Evolutionary conservation across 2,329 filamentous ascomycete species (phyloP).

Genomic region (Aureobasidium sp.): DNA sequence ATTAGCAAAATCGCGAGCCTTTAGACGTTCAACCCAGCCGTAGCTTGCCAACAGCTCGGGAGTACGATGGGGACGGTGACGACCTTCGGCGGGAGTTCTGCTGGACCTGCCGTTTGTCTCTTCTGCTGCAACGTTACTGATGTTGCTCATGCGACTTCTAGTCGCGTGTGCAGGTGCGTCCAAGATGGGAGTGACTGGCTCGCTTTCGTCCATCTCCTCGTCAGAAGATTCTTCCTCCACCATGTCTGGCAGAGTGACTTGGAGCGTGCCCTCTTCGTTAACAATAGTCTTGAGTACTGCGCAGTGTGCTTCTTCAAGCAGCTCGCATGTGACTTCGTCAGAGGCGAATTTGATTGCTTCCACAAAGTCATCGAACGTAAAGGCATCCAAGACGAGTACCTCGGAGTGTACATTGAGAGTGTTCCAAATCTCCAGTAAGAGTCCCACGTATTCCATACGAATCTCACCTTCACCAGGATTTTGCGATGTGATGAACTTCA

Average conservation of each 20-base stretch:
- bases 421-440: constrained; percentile 86
- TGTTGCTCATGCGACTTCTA: constrained; percentile 62
- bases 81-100: constrained; percentile 11
- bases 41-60: constrained; percentile 67
- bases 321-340: constrained; percentile 66
- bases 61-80: constrained; percentile 52
- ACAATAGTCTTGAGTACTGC: constrained; percentile 83
- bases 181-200: constrained; percentile 52
- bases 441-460: constrained; percentile 76
- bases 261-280: constrained; percentile 69
- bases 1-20: constrained; percentile 74
- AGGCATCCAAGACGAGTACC: constrained; percentile 88
- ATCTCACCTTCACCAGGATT: constrained; percentile 50
- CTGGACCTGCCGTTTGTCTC: constrained; percentile 39
- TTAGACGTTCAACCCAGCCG: constrained; percentile 79
- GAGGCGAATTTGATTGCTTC: constrained; percentile 77
- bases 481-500: constrained; percentile 58
- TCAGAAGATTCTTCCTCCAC: constrained; percentile 66
- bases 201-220: constrained; percentile 56
- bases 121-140: constrained; percentile 63
- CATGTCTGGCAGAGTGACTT: constrained; percentile 70
- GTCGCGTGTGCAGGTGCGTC: constrained; percentile 75
- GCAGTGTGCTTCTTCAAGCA: constrained; percentile 88
- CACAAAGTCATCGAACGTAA: constrained; percentile 94
- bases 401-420: constrained; percentile 98